phyloP scores from a whole-genome alignment of 192 early-diverging fungal species.

The Phycomyces nitens region DNA sequence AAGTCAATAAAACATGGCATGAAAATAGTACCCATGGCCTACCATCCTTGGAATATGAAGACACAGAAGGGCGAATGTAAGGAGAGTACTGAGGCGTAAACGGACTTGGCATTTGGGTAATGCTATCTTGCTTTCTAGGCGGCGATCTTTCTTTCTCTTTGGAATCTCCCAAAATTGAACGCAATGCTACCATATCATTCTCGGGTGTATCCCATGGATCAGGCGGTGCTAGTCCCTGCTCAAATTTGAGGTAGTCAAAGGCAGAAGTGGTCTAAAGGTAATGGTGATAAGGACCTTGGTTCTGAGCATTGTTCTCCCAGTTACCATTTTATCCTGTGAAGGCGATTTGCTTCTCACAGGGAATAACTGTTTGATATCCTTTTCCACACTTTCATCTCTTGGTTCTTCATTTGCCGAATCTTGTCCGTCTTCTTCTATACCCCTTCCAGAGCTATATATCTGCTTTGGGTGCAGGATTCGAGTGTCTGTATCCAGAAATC shows the following conservation, averaged over 20 bases:
- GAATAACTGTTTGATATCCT: background rate
- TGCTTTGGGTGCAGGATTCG: slow-evolving; percentile 47
- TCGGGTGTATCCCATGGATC: slow-evolving; percentile 63
- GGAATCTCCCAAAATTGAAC: slow-evolving; percentile 43
- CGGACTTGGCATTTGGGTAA: slow-evolving; percentile 1
- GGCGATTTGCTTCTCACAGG: too few species aligned
- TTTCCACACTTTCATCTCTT: slow-evolving; percentile 1
- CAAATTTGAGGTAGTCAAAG: slow-evolving; percentile 60
- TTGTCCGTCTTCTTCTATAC: background rate
- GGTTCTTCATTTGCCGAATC: background rate
- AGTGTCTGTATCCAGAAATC: slow-evolving; percentile 58
- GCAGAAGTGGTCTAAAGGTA: background rate
- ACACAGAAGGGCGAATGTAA: background rate
- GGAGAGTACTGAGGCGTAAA: background rate
- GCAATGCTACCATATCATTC: slow-evolving; percentile 51
- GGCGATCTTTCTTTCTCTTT: slow-evolving; percentile 7
- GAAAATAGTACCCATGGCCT: too few species aligned
- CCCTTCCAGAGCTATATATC: slow-evolving; percentile 14
- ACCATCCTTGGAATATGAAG: too few species aligned
- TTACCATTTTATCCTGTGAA: too few species aligned
- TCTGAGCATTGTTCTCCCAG: too few species aligned
- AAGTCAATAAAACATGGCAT: background rate
- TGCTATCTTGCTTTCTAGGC: background rate
- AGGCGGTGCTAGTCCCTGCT: slow-evolving; percentile 58
- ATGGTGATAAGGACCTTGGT: too few species aligned